A percentile compares a stretch with the other conserved stretches of the same genome.
Conservation (phyloP, 129 eudicot genomes). For the Helianthus tuberosus region DNA sequence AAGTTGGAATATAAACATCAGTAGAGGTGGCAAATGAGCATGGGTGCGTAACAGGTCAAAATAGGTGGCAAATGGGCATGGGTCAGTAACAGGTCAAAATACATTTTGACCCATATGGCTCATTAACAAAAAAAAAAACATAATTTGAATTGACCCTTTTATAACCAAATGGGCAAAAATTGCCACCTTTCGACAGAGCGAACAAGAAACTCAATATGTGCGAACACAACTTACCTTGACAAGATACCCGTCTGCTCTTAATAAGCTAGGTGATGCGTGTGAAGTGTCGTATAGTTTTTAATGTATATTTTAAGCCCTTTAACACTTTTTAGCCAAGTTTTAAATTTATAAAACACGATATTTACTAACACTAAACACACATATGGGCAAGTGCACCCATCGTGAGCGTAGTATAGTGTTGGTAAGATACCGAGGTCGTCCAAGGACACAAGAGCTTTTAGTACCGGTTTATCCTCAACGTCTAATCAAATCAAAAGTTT, state of each 20-base stretch:
- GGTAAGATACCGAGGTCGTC: too few relatives aligned
- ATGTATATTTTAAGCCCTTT: too few relatives aligned
- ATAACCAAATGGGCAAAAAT: neutral
- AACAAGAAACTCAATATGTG: neutral
- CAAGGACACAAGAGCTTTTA: too few relatives aligned
- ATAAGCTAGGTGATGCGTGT: constrained; percentile 78
- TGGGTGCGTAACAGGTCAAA: too few relatives aligned
- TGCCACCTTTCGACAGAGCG: constrained; percentile 2
- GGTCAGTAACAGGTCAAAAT: neutral
- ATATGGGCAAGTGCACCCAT: too few relatives aligned
- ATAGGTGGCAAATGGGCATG: neutral
- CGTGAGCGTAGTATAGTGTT: too few relatives aligned
- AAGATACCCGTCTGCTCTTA: constrained; percentile 80
- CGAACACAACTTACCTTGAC: constrained; percentile 47
- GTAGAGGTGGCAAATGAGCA: constrained; percentile 2
- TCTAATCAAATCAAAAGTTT: too few relatives aligned
- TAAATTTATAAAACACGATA: too few relatives aligned
- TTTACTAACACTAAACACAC: too few relatives aligned
- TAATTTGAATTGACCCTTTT: neutral
- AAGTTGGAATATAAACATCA: neutral
- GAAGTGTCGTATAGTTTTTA: too few relatives aligned
- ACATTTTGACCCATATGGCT: neutral
- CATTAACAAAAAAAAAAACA: neutral
- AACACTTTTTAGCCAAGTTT: too few relatives aligned
- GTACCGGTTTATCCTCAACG: too few relatives aligned